These are phyloP conservation scores for Chlorella sp. DNA, from an alignment of 139 green algal species.

Conservation along the genomic window DNA sequence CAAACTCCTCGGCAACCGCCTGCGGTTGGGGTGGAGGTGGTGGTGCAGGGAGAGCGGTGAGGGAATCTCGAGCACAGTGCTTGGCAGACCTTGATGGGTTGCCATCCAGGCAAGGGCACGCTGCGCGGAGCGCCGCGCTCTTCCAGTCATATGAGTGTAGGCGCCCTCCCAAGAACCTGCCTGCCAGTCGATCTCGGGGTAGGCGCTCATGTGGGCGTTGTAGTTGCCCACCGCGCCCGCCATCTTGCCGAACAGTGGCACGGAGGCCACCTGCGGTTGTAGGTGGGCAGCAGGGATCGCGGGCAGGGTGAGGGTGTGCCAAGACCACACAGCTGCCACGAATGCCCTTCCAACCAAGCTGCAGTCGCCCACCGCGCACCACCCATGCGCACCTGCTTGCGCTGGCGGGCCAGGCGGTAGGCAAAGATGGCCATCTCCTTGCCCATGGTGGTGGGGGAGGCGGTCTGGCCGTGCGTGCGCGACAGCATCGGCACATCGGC, in stretches of 20 bases:
- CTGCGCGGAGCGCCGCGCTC: too few relatives aligned
- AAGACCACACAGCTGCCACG: not conserved
- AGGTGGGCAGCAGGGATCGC: not conserved
- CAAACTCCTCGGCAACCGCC: conserved; percentile 73
- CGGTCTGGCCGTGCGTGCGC: conserved; percentile 98
- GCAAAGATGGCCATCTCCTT: conserved; percentile 99
- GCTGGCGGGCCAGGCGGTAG: conserved; percentile 84
- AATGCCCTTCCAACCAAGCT: too few relatives aligned
- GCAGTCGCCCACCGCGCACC: too few relatives aligned
- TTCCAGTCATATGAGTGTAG: too few relatives aligned
- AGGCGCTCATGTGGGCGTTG: conserved; percentile 97
- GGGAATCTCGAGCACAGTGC: too few relatives aligned
- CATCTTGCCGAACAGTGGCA: conserved; percentile 92
- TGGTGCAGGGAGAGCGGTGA: too few relatives aligned
- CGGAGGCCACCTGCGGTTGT: conserved; percentile 54
- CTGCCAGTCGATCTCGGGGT: conserved; percentile 96
- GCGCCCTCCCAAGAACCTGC: too few relatives aligned
- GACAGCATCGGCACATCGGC: conserved; percentile 95
- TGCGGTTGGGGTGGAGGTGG: too few relatives aligned
- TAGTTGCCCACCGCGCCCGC: conserved; percentile 99
- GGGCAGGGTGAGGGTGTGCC: not conserved
- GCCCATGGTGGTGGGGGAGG: conserved; percentile 97
- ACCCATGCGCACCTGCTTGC: conserved; percentile 54
- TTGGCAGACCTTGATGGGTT: too few relatives aligned
- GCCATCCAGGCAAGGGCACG: too few relatives aligned